Evolutionary conservation across 1,284 basidiomycete species (phyloP).

Genomic region (Afroboletus lepidellus): DNA sequence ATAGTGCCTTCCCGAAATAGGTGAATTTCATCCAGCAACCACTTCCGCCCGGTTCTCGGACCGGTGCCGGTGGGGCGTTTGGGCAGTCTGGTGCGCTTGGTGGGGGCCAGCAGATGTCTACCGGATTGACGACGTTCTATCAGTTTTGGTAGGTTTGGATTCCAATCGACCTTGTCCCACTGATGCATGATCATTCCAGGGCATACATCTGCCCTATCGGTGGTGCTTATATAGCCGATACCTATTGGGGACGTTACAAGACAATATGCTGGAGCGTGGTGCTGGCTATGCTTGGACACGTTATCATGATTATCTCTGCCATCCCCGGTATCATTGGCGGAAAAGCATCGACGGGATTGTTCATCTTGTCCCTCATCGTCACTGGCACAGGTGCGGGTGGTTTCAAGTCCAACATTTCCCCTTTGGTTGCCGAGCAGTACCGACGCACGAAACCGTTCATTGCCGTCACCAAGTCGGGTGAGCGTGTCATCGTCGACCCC

Average conservation of each 20-base stretch:
- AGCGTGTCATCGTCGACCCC: constrained; percentile 83
- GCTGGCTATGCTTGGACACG: constrained; percentile 65
- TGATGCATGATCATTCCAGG: constrained; percentile 32
- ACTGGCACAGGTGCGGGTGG: constrained; percentile 72
- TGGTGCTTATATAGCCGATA: constrained; percentile 77
- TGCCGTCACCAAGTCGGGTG: constrained; percentile 54
- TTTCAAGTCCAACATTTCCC: constrained; percentile 82
- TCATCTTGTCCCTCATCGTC: constrained; percentile 65
- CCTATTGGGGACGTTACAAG: constrained; percentile 73
- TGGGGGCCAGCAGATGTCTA: constrained; percentile 62
- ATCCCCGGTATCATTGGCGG: constrained; percentile 69
- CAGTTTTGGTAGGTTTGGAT: constrained; percentile 50
- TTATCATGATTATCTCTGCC: constrained; percentile 71
- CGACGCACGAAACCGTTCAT: constrained; percentile 56
- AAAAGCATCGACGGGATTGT: constrained; percentile 57
- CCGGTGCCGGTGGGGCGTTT: constrained; percentile 57
- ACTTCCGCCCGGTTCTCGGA: constrained; percentile 63
- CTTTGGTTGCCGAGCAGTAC: constrained; percentile 80
- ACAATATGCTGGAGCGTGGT: constrained; percentile 59
- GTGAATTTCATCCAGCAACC: constrained; percentile 74
- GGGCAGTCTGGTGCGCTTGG: constrained; percentile 73
- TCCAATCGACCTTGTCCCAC: constrained; percentile 20
- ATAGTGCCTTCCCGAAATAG: constrained; percentile 36
- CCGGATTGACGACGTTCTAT: constrained; percentile 67
- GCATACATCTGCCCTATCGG: constrained; percentile 58